Percentiles rank a stretch among this genome's conserved stretches.
phyloP scores from a whole-genome alignment of 345 rosid genomes.

The Moringa oleifera region DNA sequence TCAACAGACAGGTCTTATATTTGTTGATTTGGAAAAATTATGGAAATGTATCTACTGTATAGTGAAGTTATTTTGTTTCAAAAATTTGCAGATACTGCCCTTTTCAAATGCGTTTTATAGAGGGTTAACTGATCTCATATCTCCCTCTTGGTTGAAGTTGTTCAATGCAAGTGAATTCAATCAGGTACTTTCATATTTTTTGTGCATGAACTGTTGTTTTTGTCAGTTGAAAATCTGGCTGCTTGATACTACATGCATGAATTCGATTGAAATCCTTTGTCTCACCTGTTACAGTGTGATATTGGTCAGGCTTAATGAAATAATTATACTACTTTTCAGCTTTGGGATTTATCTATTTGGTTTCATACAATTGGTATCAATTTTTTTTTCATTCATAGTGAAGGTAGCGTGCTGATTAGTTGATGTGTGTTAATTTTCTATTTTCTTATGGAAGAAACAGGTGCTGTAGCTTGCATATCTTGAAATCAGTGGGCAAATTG shows the following conservation, averaged over 20 bases:
- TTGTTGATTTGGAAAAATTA: conserved; percentile 11
- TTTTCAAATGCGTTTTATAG: conserved; percentile 94
- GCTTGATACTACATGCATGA: no score
- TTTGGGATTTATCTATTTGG: background rate
- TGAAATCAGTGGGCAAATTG: background rate
- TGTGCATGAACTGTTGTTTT: conserved; percentile 6
- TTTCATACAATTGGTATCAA: no score
- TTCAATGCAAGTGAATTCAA: conserved; percentile 93
- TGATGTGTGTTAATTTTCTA: background rate
- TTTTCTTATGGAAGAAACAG: background rate
- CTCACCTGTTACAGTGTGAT: background rate
- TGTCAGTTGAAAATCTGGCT: background rate
- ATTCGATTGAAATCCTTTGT: background rate
- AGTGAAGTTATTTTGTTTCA: conserved; percentile 12
- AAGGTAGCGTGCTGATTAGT: background rate
- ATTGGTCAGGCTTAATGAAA: background rate
- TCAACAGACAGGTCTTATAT: conserved; percentile 77
- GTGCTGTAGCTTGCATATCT: background rate
- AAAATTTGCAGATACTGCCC: conserved; percentile 67
- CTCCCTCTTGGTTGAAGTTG: conserved; percentile 87
- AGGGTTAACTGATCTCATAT: conserved; percentile 85
- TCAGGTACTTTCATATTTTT: conserved; percentile 49
- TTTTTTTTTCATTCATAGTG: no score
- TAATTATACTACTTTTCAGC: background rate
- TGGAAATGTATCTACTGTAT: background rate